These are phyloP conservation scores for Pythium oligandrum DNA, from an alignment of 352 stramenopile genomes.

Conservation along the genomic window DNA sequence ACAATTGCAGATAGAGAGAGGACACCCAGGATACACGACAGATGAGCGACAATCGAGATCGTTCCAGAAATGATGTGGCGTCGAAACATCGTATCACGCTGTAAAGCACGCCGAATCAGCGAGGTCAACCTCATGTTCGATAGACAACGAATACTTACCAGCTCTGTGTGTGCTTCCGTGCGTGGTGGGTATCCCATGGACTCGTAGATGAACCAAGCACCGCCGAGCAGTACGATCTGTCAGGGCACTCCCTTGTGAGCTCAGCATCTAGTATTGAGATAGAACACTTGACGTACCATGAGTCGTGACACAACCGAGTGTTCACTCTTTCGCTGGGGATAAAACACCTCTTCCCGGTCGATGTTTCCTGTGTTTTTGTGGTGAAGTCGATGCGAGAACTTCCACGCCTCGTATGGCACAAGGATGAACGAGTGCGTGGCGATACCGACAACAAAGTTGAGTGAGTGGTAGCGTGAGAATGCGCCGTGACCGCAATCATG, in stretches of 20 bases:
- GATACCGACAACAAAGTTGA: slow-evolving; percentile 75
- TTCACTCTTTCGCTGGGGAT: slow-evolving; percentile 58
- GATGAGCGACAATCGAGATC: slow-evolving; percentile 44
- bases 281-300: slow-evolving; percentile 18
- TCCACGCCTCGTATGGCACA: slow-evolving; percentile 78
- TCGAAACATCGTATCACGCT: slow-evolving; percentile 65
- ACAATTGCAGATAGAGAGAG: slow-evolving; percentile 27
- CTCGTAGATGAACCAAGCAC: slow-evolving; percentile 72
- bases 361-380: slow-evolving; percentile 88
- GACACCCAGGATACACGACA: slow-evolving; percentile 37
- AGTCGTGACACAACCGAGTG: slow-evolving; percentile 46
- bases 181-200: slow-evolving; percentile 66
- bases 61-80: slow-evolving; percentile 43
- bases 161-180: slow-evolving; percentile 77
- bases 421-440: slow-evolving; percentile 79
- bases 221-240: slow-evolving; percentile 24
- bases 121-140: too few species aligned
- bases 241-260: too few species aligned
- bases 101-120: too few species aligned
- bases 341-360: slow-evolving; percentile 83
- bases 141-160: slow-evolving; percentile 26
- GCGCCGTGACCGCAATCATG: slow-evolving; percentile 77
- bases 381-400: slow-evolving; percentile 77
- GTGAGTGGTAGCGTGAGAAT: slow-evolving; percentile 70
- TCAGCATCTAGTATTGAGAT: too few species aligned